Base-by-base conservation (phyloP, 2,329 filamentous ascomycete species). In the Fusarium cyanostomum region DNA sequence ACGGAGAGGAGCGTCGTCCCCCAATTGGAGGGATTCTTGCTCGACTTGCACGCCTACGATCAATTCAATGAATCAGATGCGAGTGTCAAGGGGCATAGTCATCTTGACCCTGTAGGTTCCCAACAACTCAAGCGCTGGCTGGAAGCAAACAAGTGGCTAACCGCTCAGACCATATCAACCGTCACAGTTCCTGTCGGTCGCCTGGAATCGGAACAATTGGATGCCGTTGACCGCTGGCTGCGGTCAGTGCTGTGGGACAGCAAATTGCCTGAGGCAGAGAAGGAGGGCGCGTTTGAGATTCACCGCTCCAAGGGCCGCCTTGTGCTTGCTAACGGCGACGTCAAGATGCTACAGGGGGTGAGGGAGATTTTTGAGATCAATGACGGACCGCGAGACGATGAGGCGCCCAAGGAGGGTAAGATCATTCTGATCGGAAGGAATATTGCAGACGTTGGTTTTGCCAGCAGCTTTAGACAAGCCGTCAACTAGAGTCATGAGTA, bases 21-120 rank as follows among this genome's bases (percentile, higher is more conserved):
- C 1, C 81, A 90, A 65, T 83, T 99, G 7, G 92, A 97, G 72
- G 94, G 93, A 2, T 86, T 96, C 52, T 76, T 99, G 5, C 82
- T 99, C 8, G 94, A 98, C 75, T 80, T 99, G 27, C 92, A 97
- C 73, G 94, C 95, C 1, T 99, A 99, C 74, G 92, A 97, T 70
- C 85, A 90, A 61, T 89, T 97, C 28, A 85, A 88, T 28, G 86
- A 85, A 55, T 78, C 96, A 27, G 89, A 93, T 56, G 89, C 90
- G 53, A 83, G 84, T 8, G 82, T 80, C 34, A 93, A 92, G 74
- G 93, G 92, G 0, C 93, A 97, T 73, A 96, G 92, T 69, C 93
- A 97, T 78, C 82, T 98, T 10, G 95, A 99, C 77, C 89, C 92
- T 26, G 91, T 94, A 78, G 73, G 87, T 74, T 11, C 8, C 41